Evolutionary conservation across 331 rosid species (phyloP).

Genomic region (Stylosanthes scabra): DNA sequence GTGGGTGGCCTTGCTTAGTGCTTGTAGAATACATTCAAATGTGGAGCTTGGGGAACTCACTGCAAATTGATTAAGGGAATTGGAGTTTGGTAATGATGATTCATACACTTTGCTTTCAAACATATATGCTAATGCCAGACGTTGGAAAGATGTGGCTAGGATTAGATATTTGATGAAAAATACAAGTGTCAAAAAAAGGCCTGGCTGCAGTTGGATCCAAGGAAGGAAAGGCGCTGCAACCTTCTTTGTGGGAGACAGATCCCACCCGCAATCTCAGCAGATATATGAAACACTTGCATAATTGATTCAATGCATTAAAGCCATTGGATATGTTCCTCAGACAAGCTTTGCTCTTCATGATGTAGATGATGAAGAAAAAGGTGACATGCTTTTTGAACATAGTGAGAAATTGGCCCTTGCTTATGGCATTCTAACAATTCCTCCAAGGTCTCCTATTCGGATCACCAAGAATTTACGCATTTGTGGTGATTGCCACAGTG

Average conservation of each 20-base stretch:
- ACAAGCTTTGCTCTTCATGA: conserved; percentile 85
- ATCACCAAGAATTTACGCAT: conserved; percentile 82
- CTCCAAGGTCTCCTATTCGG: conserved; percentile 61
- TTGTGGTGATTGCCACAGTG: conserved; percentile 92
- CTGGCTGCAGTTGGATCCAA: conserved; percentile 94
- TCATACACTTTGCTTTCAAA: conserved; percentile 86
- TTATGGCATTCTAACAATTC: conserved; percentile 65
- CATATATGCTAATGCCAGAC: conserved; percentile 83
- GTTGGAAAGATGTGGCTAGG: conserved; percentile 90
- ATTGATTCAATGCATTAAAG: conserved; percentile 69
- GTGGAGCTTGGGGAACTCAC: conserved; percentile 87
- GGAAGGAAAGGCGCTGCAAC: conserved; percentile 69
- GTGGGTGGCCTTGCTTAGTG: conserved; percentile 87
- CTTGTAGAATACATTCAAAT: conserved; percentile 73
- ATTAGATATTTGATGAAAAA: conserved; percentile 77
- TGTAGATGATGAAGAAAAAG: conserved; percentile 87
- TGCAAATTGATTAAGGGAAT: conserved; percentile 55
- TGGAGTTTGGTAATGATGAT: conserved; percentile 72
- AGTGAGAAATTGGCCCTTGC: conserved; percentile 96
- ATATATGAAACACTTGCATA: conserved; percentile 60
- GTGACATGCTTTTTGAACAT: conserved; percentile 73
- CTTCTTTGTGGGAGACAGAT: conserved; percentile 83
- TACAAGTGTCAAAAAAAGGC: conserved; percentile 74
- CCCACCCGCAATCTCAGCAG: conserved; percentile 64
- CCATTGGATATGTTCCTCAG: conserved; percentile 76